Evolutionary conservation across 352 stramenopile species (phyloP).

Genomic region (Phytophthora podocarpi): DNA sequence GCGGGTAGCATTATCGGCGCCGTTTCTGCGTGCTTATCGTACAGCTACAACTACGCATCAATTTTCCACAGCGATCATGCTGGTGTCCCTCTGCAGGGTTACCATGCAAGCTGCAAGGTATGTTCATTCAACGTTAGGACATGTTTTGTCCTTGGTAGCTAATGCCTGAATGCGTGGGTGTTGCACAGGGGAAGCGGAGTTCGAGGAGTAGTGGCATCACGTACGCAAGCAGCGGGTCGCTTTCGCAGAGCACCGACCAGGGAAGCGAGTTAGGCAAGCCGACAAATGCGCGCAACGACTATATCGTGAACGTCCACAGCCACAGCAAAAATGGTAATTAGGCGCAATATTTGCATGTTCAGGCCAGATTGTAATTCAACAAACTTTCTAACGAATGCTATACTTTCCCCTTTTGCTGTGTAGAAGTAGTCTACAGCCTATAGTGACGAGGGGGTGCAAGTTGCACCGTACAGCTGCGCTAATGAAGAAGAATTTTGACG

Average conservation of each 20-base stretch:
- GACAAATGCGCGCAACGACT: conserved; percentile 18
- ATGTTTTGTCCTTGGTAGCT: neutral
- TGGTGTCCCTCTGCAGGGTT: conserved; percentile 57
- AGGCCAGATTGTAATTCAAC: conserved; percentile 10
- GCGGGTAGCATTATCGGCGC: conserved; percentile 71
- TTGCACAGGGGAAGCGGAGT: conserved; percentile 18
- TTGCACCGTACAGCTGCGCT: no score
- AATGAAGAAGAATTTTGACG: no score
- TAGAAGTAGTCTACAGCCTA: conserved; percentile 13
- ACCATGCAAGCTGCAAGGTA: conserved; percentile 49
- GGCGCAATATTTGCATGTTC: conserved; percentile 14
- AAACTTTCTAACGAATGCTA: conserved; percentile 10
- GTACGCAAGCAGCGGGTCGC: conserved; percentile 30
- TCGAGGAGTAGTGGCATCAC: conserved; percentile 26
- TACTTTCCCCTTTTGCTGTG: neutral
- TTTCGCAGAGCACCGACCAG: conserved; percentile 19
- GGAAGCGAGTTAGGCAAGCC: conserved; percentile 21
- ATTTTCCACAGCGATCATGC: conserved; percentile 65
- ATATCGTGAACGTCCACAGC: conserved; percentile 39
- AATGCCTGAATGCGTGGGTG: conserved; percentile 2
- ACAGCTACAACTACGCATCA: conserved; percentile 75
- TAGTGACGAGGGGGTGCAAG: no score
- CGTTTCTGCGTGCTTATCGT: conserved; percentile 53
- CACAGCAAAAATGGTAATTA: conserved; percentile 27
- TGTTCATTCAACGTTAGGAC: no score